phyloP scores from a whole-genome alignment of 2,329 filamentous ascomycete species.

The Ophiostoma montium region DNA sequence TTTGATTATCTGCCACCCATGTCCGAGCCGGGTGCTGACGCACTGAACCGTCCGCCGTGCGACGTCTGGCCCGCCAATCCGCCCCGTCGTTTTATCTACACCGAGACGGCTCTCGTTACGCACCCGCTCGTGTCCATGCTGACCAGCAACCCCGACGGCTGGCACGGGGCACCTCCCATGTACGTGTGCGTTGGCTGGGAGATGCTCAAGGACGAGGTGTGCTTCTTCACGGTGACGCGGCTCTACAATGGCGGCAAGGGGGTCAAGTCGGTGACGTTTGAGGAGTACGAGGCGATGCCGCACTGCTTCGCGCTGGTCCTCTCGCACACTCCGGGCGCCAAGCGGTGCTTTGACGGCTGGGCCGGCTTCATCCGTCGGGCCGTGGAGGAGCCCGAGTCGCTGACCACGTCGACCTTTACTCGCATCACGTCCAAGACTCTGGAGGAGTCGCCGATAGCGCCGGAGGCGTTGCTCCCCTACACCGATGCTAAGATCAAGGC shows the following conservation, averaged over 20 bases:
- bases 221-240: constrained; percentile 44
- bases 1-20: constrained; percentile 52
- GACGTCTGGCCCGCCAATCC: constrained; percentile 42
- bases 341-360: constrained; percentile 41
- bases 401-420: constrained; percentile 24
- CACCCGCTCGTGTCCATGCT: constrained; percentile 59
- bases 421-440: constrained; percentile 36
- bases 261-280: constrained; percentile 49
- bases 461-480: constrained; percentile 28
- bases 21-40: constrained; percentile 16
- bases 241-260: constrained; percentile 35
- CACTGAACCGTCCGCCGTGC: constrained; percentile 28
- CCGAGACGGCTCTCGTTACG: constrained; percentile 35
- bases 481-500: constrained; percentile 28
- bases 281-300: constrained; percentile 70
- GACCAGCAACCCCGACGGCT: constrained; percentile 32
- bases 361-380: constrained; percentile 35
- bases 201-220: constrained; percentile 53
- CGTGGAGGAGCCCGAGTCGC: constrained; percentile 11
- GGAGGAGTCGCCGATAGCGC: constrained; percentile 31
- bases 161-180: constrained; percentile 49
- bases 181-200: constrained; percentile 60
- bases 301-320: constrained; percentile 55
- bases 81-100: constrained; percentile 39
- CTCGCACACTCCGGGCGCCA: constrained; percentile 27